phyloP scores from a whole-genome alignment of 495 filamentous ascomycete genomes.

The Aspergillus sclerotioniger region DNA sequence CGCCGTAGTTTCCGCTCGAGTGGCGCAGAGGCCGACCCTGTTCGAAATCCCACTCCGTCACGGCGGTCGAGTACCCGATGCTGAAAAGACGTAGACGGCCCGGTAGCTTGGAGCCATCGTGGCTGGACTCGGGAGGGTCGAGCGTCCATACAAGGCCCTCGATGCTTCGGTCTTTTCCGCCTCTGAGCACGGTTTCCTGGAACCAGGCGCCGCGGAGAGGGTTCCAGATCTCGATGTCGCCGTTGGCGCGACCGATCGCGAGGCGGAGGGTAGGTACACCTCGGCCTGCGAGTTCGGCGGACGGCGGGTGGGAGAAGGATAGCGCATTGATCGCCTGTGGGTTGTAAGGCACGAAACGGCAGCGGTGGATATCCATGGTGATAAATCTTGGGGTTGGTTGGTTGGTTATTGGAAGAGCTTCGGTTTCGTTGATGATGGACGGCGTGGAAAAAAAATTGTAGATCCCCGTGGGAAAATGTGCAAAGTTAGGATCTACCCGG shows the following conservation, averaged over 20 bases:
- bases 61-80: slow-evolving; percentile 85
- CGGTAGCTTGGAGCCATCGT: slow-evolving; percentile 57
- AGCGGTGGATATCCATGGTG: slow-evolving; percentile 92
- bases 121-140: slow-evolving; percentile 68
- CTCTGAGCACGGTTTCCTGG: slow-evolving; percentile 81
- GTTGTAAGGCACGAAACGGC: slow-evolving; percentile 94
- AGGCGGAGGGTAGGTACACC: slow-evolving; percentile 64
- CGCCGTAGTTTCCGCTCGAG: slow-evolving; percentile 88
- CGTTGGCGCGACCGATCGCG: slow-evolving; percentile 89
- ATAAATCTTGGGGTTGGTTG: background rate
- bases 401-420: slow-evolving; percentile 6
- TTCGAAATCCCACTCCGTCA: slow-evolving; percentile 93
- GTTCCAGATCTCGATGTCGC: slow-evolving; percentile 98
- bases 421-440: slow-evolving; percentile 7
- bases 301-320: slow-evolving; percentile 82
- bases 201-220: slow-evolving; percentile 81
- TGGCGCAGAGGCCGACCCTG: slow-evolving; percentile 72
- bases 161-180: slow-evolving; percentile 81
- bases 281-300: slow-evolving; percentile 48
- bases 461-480: slow-evolving; percentile 11
- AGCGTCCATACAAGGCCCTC: slow-evolving; percentile 93
- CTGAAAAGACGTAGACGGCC: slow-evolving; percentile 89
- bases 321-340: slow-evolving; percentile 90
- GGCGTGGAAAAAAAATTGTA: background rate
- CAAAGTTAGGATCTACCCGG: slow-evolving; percentile 17